Conservation (phyloP, 768 basidiomycete genomes). For the Pulveroboletus sp. region DNA sequence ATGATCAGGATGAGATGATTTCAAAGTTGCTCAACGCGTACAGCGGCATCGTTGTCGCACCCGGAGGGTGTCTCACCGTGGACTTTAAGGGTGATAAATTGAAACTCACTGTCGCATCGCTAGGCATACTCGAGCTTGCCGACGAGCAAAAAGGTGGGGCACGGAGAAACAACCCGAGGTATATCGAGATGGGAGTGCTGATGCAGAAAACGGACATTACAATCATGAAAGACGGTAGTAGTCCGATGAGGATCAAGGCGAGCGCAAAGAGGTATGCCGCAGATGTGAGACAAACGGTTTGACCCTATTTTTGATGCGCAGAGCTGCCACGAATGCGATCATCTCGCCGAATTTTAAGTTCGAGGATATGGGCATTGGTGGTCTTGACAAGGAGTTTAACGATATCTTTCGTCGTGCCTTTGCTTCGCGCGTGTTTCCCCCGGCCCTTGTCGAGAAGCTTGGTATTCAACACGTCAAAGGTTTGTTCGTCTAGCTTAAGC, state of each 20-base stretch:
- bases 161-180: slow-evolving; percentile 26
- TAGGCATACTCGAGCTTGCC: slow-evolving; percentile 60
- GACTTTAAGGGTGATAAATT: slow-evolving; percentile 88
- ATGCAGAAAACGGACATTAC: slow-evolving; percentile 93
- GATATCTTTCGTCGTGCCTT: slow-evolving; percentile 99
- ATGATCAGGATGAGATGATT: slow-evolving; percentile 85
- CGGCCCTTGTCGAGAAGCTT: slow-evolving; percentile 92
- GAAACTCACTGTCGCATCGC: slow-evolving; percentile 61
- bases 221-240: slow-evolving; percentile 79
- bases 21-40: slow-evolving; percentile 73
- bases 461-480: slow-evolving; percentile 99
- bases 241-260: slow-evolving; percentile 85
- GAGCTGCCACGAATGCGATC: slow-evolving; percentile 91
- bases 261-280: slow-evolving; percentile 80
- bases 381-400: slow-evolving; percentile 90
- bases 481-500: slow-evolving; percentile 27
- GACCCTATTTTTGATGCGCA: slow-evolving; percentile 31
- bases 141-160: slow-evolving; percentile 53
- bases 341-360: slow-evolving; percentile 99
- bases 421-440: slow-evolving; percentile 97
- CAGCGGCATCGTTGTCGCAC: slow-evolving; percentile 65
- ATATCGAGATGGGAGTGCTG: slow-evolving; percentile 61
- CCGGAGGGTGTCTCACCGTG: slow-evolving; percentile 71
- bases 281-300: background rate
- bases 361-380: slow-evolving; percentile 99